Evolutionary conservation across 257 asterid species (phyloP), one percentile per base, ranked within the genome.

Genomic region (Asclepias syriaca): DNA sequence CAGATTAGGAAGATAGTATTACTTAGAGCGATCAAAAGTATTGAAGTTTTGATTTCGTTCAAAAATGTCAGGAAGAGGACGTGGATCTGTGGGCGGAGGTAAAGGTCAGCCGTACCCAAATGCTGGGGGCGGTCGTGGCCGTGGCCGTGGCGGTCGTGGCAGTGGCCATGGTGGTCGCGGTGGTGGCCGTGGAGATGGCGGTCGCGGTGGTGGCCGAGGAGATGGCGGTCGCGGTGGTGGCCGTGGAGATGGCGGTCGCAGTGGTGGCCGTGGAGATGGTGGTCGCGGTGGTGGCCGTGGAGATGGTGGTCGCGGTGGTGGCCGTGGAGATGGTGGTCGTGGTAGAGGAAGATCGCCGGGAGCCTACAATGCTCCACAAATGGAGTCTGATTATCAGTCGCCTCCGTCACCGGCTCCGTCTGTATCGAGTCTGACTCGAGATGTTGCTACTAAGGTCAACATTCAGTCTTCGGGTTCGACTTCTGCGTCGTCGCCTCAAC

Each of bases 371-470:
- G 85, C 37, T 50, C 87, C 84, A 0, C 72, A 79, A 22, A 11
- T 70, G 8, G 69, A 18, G 50, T 2, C 15, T 46, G 49, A n/a
- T 15, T 39, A 19, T 32, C 45, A 73, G 15, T 66, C 29, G 16
- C 50, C 21, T 2, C 50, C 80, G 12, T 29, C 61, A 1, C 18
- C 75, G 19, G 77, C 75, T 13, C 66, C 65, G 22, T 45, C 78
- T 49, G 29, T 71, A 9, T 21, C 65, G 34, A 48, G 77, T 21
- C 15, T 82, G 12, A 73, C 72, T 34, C 68, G 15, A 6, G 86
- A 77, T 4, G 46, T 86, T 66, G 86, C 79, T 71, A 77, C 76
- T 75, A 81, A 78, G 67, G 81, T 90, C 32, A 73, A 76, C 12
- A 21, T 86, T 6, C 73, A 57, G 63, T 70, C 74, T 0, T 73